Conservation (phyloP, 768 basidiomycete species). For the Podaxis rugospora region DNA sequence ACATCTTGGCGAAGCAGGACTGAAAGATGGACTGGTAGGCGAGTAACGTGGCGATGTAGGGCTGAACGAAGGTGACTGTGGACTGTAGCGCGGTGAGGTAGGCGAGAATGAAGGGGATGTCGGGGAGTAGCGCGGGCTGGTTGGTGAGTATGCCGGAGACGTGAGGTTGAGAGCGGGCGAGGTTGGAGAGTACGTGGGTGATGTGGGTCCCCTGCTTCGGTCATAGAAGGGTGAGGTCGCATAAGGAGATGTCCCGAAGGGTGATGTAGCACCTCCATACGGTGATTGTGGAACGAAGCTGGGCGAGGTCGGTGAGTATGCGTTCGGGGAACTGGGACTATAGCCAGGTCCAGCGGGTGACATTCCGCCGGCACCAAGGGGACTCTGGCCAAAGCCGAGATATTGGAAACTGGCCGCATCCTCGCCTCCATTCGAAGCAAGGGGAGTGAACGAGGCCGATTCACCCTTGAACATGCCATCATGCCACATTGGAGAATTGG, state of each 20-base stretch:
- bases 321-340: slow-evolving; percentile 88
- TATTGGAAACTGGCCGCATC: slow-evolving; percentile 71
- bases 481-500: slow-evolving; percentile 82
- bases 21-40: slow-evolving; percentile 88
- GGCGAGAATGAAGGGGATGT: slow-evolving; percentile 85
- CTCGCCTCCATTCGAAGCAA: slow-evolving; percentile 83
- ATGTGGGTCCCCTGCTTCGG: slow-evolving; percentile 56
- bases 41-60: slow-evolving; percentile 90
- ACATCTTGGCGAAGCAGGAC: slow-evolving; percentile 91
- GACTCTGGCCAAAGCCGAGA: slow-evolving; percentile 82
- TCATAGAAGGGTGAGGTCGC: slow-evolving; percentile 84
- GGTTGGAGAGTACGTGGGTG: slow-evolving; percentile 86
- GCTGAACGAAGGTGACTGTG: slow-evolving; percentile 86
- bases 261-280: slow-evolving; percentile 77
- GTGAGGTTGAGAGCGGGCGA: slow-evolving; percentile 80
- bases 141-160: slow-evolving; percentile 81
- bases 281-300: slow-evolving; percentile 81
- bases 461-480: slow-evolving; percentile 78
- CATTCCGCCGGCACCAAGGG: slow-evolving; percentile 79
- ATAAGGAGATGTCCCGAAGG: slow-evolving; percentile 77
- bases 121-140: slow-evolving; percentile 82
- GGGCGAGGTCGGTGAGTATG: slow-evolving; percentile 87
- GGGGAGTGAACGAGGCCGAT: slow-evolving; percentile 90
- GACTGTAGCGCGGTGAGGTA: slow-evolving; percentile 80
- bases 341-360: slow-evolving; percentile 86